Evolutionary conservation across 2,329 filamentous ascomycete species (phyloP).

Genomic region (Ascomycota sp.): DNA sequence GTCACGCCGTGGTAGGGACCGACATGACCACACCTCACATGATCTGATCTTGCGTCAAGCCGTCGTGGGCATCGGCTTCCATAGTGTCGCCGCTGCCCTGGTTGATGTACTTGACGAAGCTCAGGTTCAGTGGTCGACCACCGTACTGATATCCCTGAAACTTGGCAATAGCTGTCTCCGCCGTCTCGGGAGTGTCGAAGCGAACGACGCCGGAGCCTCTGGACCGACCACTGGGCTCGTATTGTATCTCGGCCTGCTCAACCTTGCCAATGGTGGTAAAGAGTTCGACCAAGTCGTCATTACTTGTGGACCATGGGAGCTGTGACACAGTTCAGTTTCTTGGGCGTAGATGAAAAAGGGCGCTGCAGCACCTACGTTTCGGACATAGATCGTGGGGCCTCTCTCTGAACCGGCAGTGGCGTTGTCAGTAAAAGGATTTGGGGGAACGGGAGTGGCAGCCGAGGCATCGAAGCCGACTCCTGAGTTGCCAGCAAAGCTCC

Average conservation of each 20-base stretch:
- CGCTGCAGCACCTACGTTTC: conserved; percentile 52
- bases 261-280: conserved; percentile 98
- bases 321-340: conserved; percentile 17
- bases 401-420: conserved; percentile 74
- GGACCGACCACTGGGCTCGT: conserved; percentile 88
- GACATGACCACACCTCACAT: conserved; percentile 40
- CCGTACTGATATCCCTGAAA: conserved; percentile 97
- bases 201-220: conserved; percentile 92
- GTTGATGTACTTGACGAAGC: conserved; percentile 82
- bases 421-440: conserved; percentile 87
- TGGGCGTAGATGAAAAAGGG: neutral
- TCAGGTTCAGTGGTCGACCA: conserved; percentile 78
- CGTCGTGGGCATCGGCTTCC: conserved; percentile 59
- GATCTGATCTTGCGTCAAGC: conserved; percentile 92
- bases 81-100: conserved; percentile 48
- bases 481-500: conserved; percentile 10
- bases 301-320: conserved; percentile 98
- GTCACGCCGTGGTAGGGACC: too few relatives aligned
- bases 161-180: conserved; percentile 86
- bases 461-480: conserved; percentile 26
- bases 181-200: conserved; percentile 65
- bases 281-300: conserved; percentile 87
- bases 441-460: conserved; percentile 27
- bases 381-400: conserved; percentile 75
- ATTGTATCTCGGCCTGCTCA: conserved; percentile 96